A percentile compares a stretch with the other conserved stretches of the same genome.
Evolutionary conservation across 192 early-diverging fungal species (phyloP).

Genomic region (Rhizophlyctis rosea): DNA sequence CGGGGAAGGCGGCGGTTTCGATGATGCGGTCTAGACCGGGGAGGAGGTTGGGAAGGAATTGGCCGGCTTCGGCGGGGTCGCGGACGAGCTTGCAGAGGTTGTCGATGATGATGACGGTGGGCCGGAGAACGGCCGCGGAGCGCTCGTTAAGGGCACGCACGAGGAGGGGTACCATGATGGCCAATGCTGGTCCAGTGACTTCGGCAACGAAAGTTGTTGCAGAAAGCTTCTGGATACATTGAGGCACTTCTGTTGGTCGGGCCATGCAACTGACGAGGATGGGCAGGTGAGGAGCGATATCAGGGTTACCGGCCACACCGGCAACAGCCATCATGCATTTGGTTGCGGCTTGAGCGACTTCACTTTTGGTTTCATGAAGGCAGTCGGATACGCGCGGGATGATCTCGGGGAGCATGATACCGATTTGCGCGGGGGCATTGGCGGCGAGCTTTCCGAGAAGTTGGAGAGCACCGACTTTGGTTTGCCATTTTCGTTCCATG

Average conservation of each 20-base stretch:
- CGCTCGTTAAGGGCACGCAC: conserved; percentile 59
- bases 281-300: conserved; percentile 71
- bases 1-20: conserved; percentile 72
- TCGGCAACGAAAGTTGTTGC: conserved; percentile 76
- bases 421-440: conserved; percentile 43
- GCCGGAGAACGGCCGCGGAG: conserved; percentile 63
- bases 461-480: conserved; percentile 39
- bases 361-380: conserved; percentile 74
- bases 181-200: conserved; percentile 67
- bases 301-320: conserved; percentile 69
- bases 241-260: conserved; percentile 69
- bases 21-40: conserved; percentile 70
- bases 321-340: conserved; percentile 65
- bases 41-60: conserved; percentile 75
- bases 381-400: conserved; percentile 69
- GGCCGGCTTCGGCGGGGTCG: conserved; percentile 68
- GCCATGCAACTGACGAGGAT: conserved; percentile 72
- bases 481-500: conserved; percentile 46
- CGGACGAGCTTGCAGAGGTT: conserved; percentile 82
- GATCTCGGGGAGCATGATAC: conserved; percentile 49
- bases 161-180: conserved; percentile 67
- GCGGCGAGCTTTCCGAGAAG: conserved; percentile 30
- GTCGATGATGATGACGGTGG: conserved; percentile 71
- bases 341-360: conserved; percentile 56
- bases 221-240: conserved; percentile 66